A percentile compares a stretch with the other conserved stretches of the same genome.
phyloP scores from a whole-genome alignment of 176 grass and related monocot species.

The Lolium multiflorum region DNA sequence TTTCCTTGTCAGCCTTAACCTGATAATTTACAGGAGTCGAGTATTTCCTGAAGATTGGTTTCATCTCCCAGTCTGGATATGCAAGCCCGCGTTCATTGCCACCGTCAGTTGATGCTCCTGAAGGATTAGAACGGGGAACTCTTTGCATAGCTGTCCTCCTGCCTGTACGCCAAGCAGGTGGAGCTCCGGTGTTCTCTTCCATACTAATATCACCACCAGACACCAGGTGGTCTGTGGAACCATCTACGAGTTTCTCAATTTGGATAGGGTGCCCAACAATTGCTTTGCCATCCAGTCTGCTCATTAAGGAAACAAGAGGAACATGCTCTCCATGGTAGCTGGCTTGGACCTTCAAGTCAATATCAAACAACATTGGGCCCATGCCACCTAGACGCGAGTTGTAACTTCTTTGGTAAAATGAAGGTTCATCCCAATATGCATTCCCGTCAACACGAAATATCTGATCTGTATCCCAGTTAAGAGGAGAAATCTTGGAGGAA shows the following conservation, averaged over 20 bases:
- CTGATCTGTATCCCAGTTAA: slow-evolving; percentile 47
- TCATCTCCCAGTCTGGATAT: slow-evolving; percentile 63
- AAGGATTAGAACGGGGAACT: slow-evolving; percentile 72
- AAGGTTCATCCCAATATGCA: slow-evolving; percentile 54
- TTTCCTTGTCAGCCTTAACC: slow-evolving; percentile 55
- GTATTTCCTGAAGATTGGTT: slow-evolving; percentile 54
- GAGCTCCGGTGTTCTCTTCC: slow-evolving; percentile 59
- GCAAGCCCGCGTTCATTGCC: slow-evolving; percentile 55
- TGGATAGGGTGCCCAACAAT: slow-evolving; percentile 96
- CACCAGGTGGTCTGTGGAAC: slow-evolving; percentile 69
- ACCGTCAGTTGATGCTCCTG: slow-evolving; percentile 55
- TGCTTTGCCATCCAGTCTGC: slow-evolving; percentile 97
- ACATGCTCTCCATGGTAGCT: slow-evolving; percentile 99
- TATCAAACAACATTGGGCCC: slow-evolving; percentile 68
- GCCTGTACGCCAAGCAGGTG: slow-evolving; percentile 87
- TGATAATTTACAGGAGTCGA: slow-evolving; percentile 49
- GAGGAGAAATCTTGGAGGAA: slow-evolving; percentile 53
- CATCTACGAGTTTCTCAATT: slow-evolving; percentile 90
- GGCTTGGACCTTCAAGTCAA: slow-evolving; percentile 86
- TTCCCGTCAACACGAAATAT: slow-evolving; percentile 40
- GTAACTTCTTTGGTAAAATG: slow-evolving; percentile 59
- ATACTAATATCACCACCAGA: slow-evolving; percentile 48
- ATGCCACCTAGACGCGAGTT: slow-evolving; percentile 49
- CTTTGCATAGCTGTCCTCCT: slow-evolving; percentile 95
- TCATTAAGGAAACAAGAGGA: slow-evolving; percentile 97